Conservation (phyloP, 2,329 filamentous ascomycete species). For the Tolypocladium album region DNA sequence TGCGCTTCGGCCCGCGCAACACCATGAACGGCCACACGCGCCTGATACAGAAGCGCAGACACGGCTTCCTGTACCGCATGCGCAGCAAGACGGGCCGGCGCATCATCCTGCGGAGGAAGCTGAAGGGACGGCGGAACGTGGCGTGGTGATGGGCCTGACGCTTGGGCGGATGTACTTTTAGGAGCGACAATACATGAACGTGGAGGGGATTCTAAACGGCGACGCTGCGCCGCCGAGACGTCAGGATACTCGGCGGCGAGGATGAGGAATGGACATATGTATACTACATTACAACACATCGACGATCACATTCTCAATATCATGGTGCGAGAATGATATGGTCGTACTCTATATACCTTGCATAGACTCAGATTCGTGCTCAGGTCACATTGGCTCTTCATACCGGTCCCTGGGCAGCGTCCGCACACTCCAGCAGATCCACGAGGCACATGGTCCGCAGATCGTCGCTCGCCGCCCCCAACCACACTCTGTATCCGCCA, state of each 20-base stretch:
- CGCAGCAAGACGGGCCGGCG: constrained; percentile 40
- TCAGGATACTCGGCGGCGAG: background rate
- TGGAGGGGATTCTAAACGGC: background rate
- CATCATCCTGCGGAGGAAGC: constrained; percentile 38
- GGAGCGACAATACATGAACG: too few relatives aligned
- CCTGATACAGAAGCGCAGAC: constrained; percentile 47
- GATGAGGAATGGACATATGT: background rate
- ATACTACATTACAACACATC: background rate
- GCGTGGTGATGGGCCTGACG: constrained; percentile 11
- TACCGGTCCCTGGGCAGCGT: background rate
- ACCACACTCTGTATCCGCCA: constrained; percentile 26
- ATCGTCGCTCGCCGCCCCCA: constrained; percentile 26
- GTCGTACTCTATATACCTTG: background rate
- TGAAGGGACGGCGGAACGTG: constrained; percentile 40
- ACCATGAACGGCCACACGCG: constrained; percentile 45
- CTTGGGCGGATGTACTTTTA: background rate
- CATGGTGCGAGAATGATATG: background rate
- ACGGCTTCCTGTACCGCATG: constrained; percentile 44
- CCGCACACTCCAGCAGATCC: constrained; percentile 18
- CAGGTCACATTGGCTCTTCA: background rate
- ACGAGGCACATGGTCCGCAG: constrained; percentile 18
- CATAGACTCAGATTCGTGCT: too few relatives aligned
- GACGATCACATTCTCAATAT: background rate
- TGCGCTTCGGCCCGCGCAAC: constrained; percentile 48
- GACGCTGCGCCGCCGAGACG: background rate